A percentile compares a stretch with the other conserved stretches of the same genome.
Evolutionary conservation across 2,329 filamentous ascomycete species (phyloP).

Genomic region (Talaromyces sp.): DNA sequence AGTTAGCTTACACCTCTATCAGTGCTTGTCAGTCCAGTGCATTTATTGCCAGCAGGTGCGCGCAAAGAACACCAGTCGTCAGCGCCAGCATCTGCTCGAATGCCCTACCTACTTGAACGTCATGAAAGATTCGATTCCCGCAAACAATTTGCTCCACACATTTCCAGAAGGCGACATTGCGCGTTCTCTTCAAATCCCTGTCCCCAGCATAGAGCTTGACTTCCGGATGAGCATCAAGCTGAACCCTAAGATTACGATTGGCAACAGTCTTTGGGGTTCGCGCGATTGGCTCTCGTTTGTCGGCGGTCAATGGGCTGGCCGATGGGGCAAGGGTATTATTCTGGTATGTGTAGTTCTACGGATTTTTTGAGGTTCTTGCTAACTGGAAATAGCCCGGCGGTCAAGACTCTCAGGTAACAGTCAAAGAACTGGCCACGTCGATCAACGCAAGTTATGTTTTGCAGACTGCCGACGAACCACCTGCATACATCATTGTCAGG

Average conservation of each 20-base stretch:
- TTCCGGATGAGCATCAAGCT: slow-evolving; percentile 50
- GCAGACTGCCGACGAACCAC: slow-evolving; percentile 47
- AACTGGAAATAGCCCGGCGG: slow-evolving; percentile 37
- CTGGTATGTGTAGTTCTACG: slow-evolving; percentile 26
- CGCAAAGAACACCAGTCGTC: slow-evolving; percentile 46
- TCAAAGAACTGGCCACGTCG: slow-evolving; percentile 42
- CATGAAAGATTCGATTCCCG: slow-evolving; percentile 48
- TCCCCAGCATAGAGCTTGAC: slow-evolving; percentile 44
- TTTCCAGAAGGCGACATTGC: slow-evolving; percentile 46
- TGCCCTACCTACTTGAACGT: slow-evolving; percentile 46
- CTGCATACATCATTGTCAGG: slow-evolving; percentile 44
- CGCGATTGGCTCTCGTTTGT: slow-evolving; percentile 48
- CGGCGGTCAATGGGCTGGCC: slow-evolving; percentile 47
- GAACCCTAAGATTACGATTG: slow-evolving; percentile 45
- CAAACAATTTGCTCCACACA: slow-evolving; percentile 46
- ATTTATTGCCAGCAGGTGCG: slow-evolving; percentile 47
- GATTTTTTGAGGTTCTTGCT: not conserved
- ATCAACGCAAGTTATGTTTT: slow-evolving; percentile 42
- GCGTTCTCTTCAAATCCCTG: slow-evolving; percentile 42
- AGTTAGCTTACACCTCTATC: slow-evolving; percentile 8
- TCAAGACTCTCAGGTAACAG: slow-evolving; percentile 45
- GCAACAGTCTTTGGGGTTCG: slow-evolving; percentile 43
- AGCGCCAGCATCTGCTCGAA: slow-evolving; percentile 45
- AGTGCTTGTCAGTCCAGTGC: slow-evolving; percentile 46
- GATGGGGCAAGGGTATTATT: slow-evolving; percentile 48